Conservation (phyloP, 192 early-diverging fungal genomes). For the Backusella morwellensis region DNA sequence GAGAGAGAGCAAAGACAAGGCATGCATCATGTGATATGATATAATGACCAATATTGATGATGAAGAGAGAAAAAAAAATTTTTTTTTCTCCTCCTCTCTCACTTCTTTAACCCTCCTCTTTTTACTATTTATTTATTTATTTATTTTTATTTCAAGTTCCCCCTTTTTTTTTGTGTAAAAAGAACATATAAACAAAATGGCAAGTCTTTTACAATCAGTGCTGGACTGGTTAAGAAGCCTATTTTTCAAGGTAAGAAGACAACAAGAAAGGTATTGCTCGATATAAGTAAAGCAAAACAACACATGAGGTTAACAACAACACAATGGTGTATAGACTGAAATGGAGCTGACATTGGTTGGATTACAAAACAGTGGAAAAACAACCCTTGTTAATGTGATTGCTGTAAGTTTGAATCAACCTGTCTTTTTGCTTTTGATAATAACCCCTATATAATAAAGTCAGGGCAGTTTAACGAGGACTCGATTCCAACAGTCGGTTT, state of each 20-base stretch:
- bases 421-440: too few relatives aligned
- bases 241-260: conserved; percentile 66
- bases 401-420: conserved; percentile 50
- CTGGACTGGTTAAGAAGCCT: conserved; percentile 71
- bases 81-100: background rate
- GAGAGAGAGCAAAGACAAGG: background rate
- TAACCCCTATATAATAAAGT: conserved; percentile 31
- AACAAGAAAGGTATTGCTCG: background rate
- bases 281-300: background rate
- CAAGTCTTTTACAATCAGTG: conserved; percentile 52
- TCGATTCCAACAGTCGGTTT: conserved; percentile 98
- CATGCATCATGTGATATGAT: background rate
- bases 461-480: conserved; percentile 79
- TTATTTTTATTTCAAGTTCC: background rate
- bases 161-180: background rate
- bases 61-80: background rate
- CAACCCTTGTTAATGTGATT: conserved; percentile 83
- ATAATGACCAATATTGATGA: background rate
- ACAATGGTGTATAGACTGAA: conserved; percentile 49
- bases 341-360: conserved; percentile 89
- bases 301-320: too few relatives aligned
- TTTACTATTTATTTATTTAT: background rate
- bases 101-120: background rate
- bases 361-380: conserved; percentile 85
- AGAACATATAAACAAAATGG: conserved; percentile 35